Conservation (phyloP, 2,329 filamentous ascomycete genomes). For the Phyllosticta paracitricarpa region DNA sequence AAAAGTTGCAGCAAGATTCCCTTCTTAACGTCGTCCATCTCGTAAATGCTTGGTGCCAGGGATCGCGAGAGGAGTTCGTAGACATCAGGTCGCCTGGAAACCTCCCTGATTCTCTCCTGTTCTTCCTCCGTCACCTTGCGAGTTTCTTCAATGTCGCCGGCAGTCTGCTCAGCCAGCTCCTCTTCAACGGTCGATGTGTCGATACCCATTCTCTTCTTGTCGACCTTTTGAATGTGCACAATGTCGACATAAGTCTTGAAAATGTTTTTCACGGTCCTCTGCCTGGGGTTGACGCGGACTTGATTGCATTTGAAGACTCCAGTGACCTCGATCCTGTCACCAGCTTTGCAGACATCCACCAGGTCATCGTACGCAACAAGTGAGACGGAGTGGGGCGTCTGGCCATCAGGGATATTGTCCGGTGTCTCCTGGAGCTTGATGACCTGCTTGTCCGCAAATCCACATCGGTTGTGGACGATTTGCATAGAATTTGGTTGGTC, state of each 20-base stretch:
- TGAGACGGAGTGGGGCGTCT: conserved; percentile 94
- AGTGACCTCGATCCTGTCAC: conserved; percentile 90
- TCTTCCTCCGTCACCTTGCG: conserved; percentile 79
- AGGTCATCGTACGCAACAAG: conserved; percentile 94
- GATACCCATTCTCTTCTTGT: conserved; percentile 87
- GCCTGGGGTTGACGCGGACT: conserved; percentile 85
- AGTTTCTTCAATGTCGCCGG: conserved; percentile 68
- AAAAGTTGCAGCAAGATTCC: conserved; percentile 94
- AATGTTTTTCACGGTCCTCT: conserved; percentile 84
- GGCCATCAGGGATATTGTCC: conserved; percentile 85
- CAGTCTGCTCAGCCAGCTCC: conserved; percentile 62
- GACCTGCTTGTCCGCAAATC: conserved; percentile 94
- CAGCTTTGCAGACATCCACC: conserved; percentile 95
- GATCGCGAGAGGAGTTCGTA: conserved; percentile 89
- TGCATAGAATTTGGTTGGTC: conserved; percentile 91
- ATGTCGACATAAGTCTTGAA: conserved; percentile 98
- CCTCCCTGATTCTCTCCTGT: conserved; percentile 76
- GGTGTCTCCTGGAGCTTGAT: conserved; percentile 98
- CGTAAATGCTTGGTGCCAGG: conserved; percentile 88
- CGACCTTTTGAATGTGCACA: conserved; percentile 89
- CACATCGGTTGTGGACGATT: conserved; percentile 90
- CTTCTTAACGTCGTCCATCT: conserved; percentile 98
- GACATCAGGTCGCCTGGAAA: conserved; percentile 70
- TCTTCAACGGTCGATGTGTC: conserved; percentile 82
- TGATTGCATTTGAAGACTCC: conserved; percentile 94